Percentiles rank a stretch among this genome's conserved stretches.
phyloP scores from a whole-genome alignment of 805 yeast species.

The Metschnikowia colocasiae region DNA sequence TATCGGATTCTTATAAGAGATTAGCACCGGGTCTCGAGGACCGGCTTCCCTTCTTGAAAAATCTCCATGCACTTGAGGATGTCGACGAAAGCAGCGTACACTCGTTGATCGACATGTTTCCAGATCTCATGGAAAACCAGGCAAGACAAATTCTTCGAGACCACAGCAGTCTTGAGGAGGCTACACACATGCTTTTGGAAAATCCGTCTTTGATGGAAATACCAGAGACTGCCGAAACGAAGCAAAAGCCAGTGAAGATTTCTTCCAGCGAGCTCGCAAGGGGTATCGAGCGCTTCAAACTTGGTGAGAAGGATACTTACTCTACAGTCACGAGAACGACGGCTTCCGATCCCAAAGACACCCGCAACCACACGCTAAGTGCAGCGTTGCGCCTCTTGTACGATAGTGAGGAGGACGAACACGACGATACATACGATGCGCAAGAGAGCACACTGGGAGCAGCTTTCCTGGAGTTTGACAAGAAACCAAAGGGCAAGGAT shows the following conservation, averaged over 20 bases:
- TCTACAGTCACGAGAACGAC: background rate
- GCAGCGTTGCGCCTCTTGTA: conserved; percentile 63
- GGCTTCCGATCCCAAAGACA: conserved; percentile 23
- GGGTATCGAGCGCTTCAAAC: conserved; percentile 15
- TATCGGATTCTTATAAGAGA: conserved; percentile 45
- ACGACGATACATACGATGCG: conserved; percentile 72
- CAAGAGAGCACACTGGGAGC: conserved; percentile 41
- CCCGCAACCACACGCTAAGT: conserved; percentile 54
- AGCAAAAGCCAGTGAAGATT: background rate
- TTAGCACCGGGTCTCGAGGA: conserved; percentile 50
- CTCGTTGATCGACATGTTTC: conserved; percentile 58
- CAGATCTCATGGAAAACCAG: conserved; percentile 49
- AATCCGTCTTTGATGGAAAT: conserved; percentile 45
- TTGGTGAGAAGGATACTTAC: conserved; percentile 23
- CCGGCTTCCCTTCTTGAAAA: conserved; percentile 46
- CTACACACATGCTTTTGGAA: conserved; percentile 60
- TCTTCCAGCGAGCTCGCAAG: conserved; percentile 13
- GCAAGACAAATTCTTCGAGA: conserved; percentile 47
- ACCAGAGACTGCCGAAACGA: conserved; percentile 8
- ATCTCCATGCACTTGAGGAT: conserved; percentile 3
- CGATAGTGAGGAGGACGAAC: conserved; percentile 79
- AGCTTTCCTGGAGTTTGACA: conserved; percentile 11
- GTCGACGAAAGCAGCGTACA: conserved; percentile 34
- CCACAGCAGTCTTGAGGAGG: conserved; percentile 51
- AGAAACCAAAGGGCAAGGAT: conserved; percentile 10